Evolutionary conservation across 2,329 filamentous ascomycete genomes (phyloP).

Genomic region (Aspergillus tamarii): DNA sequence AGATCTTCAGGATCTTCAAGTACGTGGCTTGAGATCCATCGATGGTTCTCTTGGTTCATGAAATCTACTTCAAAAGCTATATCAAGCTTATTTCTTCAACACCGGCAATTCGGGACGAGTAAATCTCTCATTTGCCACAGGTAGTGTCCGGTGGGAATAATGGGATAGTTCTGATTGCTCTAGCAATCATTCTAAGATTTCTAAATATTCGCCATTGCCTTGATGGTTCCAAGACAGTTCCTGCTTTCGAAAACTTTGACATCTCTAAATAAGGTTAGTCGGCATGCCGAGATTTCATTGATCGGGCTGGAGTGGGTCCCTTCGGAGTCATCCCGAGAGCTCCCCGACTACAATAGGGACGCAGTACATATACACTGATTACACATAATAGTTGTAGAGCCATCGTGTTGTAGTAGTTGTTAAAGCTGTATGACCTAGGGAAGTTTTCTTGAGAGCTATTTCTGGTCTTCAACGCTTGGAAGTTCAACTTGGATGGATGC

Average conservation of each 20-base stretch:
- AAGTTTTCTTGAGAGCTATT: no score
- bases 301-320: not conserved
- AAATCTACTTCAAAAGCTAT: not conserved
- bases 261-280: not conserved
- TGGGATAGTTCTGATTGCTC: not conserved
- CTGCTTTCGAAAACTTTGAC: not conserved
- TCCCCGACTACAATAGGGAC: not conserved
- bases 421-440: not conserved
- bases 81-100: not conserved
- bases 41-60: not conserved
- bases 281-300: slow-evolving; percentile 3
- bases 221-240: not conserved
- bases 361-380: not conserved
- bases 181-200: no score
- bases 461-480: no score
- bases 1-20: not conserved
- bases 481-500: not conserved
- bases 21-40: no score
- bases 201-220: not conserved
- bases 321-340: not conserved
- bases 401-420: not conserved
- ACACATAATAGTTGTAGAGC: not conserved
- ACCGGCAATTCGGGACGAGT: no score
- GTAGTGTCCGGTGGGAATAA: not conserved
- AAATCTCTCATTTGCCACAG: not conserved